Percentiles rank a stretch among this genome's conserved stretches.
Conservation (phyloP, 306 rosid species). For the Argentina anserina region DNA sequence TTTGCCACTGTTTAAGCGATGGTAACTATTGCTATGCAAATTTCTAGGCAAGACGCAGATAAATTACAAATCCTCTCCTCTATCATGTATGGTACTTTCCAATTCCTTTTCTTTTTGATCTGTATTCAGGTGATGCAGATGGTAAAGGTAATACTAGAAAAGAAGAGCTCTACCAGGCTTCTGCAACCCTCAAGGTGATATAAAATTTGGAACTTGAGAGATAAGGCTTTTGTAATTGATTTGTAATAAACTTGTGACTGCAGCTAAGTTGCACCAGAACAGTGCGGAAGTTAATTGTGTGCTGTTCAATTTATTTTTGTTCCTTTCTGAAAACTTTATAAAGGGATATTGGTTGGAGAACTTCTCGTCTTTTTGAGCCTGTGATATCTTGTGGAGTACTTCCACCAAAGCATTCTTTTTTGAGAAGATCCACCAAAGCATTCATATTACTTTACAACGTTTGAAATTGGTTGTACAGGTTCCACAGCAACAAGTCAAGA, state of each 20-base stretch:
- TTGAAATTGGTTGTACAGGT: slow-evolving; percentile 40
- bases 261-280: neutral
- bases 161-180: slow-evolving; percentile 74
- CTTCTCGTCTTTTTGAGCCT: neutral
- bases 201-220: slow-evolving; percentile 8
- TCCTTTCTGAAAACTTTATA: neutral
- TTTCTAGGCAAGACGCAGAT: neutral
- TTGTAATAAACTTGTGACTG: too few relatives aligned
- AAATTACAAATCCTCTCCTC: neutral
- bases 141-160: slow-evolving; percentile 68
- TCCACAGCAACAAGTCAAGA: slow-evolving; percentile 61
- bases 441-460: slow-evolving; percentile 22
- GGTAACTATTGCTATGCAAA: neutral
- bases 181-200: slow-evolving; percentile 75
- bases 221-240: slow-evolving; percentile 13
- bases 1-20: too few relatives aligned
- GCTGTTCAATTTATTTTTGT: neutral
- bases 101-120: neutral
- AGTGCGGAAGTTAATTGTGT: neutral
- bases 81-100: neutral
- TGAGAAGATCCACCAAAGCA: slow-evolving; percentile 7
- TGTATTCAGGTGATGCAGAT: slow-evolving; percentile 69
- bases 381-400: slow-evolving; percentile 3
- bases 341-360: neutral
- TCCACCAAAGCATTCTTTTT: slow-evolving; percentile 5